Evolutionary conservation across 1,284 basidiomycete species (phyloP), one percentile per base, ranked within the genome.

Genomic region (Ceratobasidium sp.): DNA sequence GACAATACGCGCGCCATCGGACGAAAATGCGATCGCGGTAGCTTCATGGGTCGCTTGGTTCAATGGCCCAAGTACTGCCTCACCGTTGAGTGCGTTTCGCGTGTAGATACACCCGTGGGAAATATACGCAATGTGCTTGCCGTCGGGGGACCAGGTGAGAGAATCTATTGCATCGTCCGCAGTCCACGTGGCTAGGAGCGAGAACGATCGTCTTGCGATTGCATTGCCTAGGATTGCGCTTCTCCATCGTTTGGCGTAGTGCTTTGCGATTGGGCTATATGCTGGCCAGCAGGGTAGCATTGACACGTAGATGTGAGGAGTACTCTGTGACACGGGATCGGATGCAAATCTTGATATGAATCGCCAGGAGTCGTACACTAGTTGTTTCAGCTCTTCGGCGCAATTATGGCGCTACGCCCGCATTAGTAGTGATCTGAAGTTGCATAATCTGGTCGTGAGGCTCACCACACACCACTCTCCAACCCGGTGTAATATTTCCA

Each of bases 211-310:
- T 6, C 20, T 6, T 8, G 43, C 20, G 10, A 47, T 6, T 6
- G 43, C 12, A 8, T 8, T 47, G 10, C 43, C 43, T 22, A 6
- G 10, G 10, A 47, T 47, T 20, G 20, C 20, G 6, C 20, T 20
- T 20, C 20, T 10, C 35, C 17, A 4, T 32, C n/a, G 27, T 5
- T 2, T 17, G 12, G 17, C 7, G 54, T 56, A 56, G 2, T 20
- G 4, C 42, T 5, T 40, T 13, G 34, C 6, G 22, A 56, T 4
- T 2, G 54, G 54, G 7, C n/a, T 38, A 40, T 22, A 27, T 27
- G n/a, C 22, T 8, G 32, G 54, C 54, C 54, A 56, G 34, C n/a
- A 56, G 7, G 54, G 54, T 20, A 56, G 34, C 54, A 40, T 56
- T 17, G 54, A 56, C 8, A 56, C 22, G 20, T 56, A 56, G 34